Conservation (phyloP, 2,329 filamentous ascomycete genomes). For the Thermothelomyces thermophilus region DNA sequence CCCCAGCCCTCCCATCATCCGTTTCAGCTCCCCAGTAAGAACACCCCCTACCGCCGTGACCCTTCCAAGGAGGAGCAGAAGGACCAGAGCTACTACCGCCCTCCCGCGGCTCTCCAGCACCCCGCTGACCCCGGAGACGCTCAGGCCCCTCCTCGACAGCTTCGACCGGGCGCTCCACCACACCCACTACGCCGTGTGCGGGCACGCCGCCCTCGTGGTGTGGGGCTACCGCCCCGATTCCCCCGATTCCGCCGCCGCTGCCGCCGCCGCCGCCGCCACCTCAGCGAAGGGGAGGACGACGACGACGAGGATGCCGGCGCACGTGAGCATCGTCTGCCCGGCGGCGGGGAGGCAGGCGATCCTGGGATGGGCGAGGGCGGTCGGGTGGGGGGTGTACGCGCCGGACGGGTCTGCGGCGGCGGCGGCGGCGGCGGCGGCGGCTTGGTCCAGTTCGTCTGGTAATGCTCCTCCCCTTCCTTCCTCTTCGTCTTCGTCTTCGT, state of each 20-base stretch:
- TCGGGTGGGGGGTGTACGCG: slow-evolving; percentile 28
- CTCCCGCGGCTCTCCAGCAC: slow-evolving; percentile 15
- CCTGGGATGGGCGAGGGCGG: slow-evolving; percentile 35
- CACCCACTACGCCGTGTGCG: slow-evolving; percentile 42
- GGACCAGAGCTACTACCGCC: no score
- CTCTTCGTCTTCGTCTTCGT: no score
- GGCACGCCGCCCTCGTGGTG: slow-evolving; percentile 38
- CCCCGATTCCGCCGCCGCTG: neutral
- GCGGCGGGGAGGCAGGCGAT: slow-evolving; percentile 32
- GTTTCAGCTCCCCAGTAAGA: no score
- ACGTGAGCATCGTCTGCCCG: slow-evolving; percentile 39
- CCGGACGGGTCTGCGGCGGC: slow-evolving; percentile 20
- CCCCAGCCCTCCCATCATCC: no score
- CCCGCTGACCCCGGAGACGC: slow-evolving; percentile 27
- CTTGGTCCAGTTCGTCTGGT: slow-evolving; percentile 13
- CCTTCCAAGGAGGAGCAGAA: no score
- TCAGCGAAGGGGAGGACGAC: neutral
- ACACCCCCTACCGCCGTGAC: no score
- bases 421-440: neutral
- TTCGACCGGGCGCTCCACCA: slow-evolving; percentile 36
- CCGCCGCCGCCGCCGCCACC: neutral
- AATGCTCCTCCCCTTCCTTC: neutral
- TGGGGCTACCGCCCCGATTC: slow-evolving; percentile 36
- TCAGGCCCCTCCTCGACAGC: slow-evolving; percentile 35
- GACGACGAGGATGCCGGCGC: slow-evolving; percentile 20